Conservation (phyloP, 441 rosid species). For the Euphorbia celastroides region DNA sequence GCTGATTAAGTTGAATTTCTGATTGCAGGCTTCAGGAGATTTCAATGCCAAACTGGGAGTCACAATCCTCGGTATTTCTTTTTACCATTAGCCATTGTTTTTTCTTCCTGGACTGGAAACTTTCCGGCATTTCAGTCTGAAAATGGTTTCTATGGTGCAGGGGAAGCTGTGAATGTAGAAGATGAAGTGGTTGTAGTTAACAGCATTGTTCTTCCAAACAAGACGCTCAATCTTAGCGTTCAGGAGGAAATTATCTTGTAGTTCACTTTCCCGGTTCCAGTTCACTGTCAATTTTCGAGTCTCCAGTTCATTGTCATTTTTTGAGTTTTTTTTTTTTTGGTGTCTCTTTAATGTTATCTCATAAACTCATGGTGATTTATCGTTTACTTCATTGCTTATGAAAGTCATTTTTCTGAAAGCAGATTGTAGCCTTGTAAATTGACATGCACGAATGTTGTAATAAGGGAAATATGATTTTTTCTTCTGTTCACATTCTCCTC, state of each 20-base stretch:
- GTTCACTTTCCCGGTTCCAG: constrained; percentile 33
- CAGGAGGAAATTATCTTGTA: constrained; percentile 83
- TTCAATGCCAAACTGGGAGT: constrained; percentile 91
- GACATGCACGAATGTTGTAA: background rate
- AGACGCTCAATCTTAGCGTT: constrained; percentile 79
- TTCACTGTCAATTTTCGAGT: background rate
- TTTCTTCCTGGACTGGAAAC: background rate
- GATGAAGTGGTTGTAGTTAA: constrained; percentile 82
- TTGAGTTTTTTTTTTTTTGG: too few species aligned
- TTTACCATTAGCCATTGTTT: constrained; percentile 22
- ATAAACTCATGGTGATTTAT: background rate
- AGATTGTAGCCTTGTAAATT: constrained; percentile 5
- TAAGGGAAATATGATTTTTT: background rate
- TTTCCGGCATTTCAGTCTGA: constrained; percentile 10
- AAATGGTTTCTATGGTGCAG: constrained; percentile 31
- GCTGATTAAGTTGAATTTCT: constrained; percentile 22
- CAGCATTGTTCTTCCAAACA: constrained; percentile 89
- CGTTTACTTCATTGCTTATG: background rate
- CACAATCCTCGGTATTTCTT: constrained; percentile 83
- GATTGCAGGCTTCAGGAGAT: constrained; percentile 76
- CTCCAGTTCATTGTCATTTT: too few species aligned
- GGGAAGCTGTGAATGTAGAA: constrained; percentile 82
- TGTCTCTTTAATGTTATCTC: background rate
- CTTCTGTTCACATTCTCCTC: background rate
- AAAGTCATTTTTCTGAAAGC: background rate